Evolutionary conservation across 306 rosid species (phyloP).

Genomic region (Luffa aegyptiaca): DNA sequence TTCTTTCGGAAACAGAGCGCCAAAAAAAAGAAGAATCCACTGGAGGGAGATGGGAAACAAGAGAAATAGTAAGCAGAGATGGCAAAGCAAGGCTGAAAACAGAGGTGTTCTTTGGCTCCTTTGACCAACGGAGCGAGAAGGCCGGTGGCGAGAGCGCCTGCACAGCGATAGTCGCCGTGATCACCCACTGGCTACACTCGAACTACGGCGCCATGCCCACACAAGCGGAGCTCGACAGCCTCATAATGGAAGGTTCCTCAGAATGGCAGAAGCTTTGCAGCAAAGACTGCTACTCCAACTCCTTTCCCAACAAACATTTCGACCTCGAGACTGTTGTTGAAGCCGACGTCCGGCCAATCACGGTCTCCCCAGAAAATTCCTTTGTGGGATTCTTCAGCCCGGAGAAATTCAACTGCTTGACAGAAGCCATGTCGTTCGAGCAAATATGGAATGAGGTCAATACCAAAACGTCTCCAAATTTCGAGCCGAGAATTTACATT

Average conservation of each 20-base stretch:
- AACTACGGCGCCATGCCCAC: slow-evolving; percentile 35
- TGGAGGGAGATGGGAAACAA: slow-evolving; percentile 30
- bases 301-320: slow-evolving; percentile 60
- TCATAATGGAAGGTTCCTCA: slow-evolving; percentile 52
- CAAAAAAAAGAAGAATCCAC: neutral
- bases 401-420: slow-evolving; percentile 52
- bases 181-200: slow-evolving; percentile 78
- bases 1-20: slow-evolving; percentile 5
- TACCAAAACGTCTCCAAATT: neutral
- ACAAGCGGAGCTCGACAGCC: slow-evolving; percentile 37
- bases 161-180: slow-evolving; percentile 45
- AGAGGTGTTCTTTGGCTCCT: slow-evolving; percentile 51
- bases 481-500: slow-evolving; percentile 42
- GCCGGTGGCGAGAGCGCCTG: slow-evolving; percentile 76
- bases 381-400: slow-evolving; percentile 71
- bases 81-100: slow-evolving; percentile 48
- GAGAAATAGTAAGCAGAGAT: slow-evolving; percentile 49
- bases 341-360: slow-evolving; percentile 47
- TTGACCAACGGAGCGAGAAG: slow-evolving; percentile 59
- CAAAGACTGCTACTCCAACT: slow-evolving; percentile 21
- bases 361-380: slow-evolving; percentile 32
- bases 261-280: slow-evolving; percentile 62
- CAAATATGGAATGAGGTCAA: slow-evolving; percentile 54
- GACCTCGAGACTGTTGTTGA: slow-evolving; percentile 62
- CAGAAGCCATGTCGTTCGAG: slow-evolving; percentile 64